A percentile compares a stretch with the other conserved stretches of the same genome.
Conservation (phyloP, 768 basidiomycete species). For the Pulveroboletus sp. region DNA sequence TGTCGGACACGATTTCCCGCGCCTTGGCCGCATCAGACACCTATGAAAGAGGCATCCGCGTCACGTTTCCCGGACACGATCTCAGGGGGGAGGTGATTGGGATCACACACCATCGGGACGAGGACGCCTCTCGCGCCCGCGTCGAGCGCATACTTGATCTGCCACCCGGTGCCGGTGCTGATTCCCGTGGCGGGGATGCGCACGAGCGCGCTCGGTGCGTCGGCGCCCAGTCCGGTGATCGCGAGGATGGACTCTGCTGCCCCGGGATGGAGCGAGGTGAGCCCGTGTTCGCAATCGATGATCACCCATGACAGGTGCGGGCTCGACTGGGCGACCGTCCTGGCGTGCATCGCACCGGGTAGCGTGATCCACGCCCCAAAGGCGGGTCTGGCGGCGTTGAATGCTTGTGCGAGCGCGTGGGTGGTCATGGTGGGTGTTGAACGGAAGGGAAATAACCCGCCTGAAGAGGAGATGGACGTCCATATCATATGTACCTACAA, state of each 20-base stretch:
- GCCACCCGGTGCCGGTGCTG: slow-evolving; percentile 55
- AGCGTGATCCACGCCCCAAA: slow-evolving; percentile 66
- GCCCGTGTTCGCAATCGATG: slow-evolving; percentile 67
- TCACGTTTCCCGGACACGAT: not conserved
- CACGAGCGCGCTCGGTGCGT: slow-evolving; percentile 51
- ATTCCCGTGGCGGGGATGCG: slow-evolving; percentile 61
- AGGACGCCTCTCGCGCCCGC: slow-evolving; percentile 61
- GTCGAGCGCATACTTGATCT: slow-evolving; percentile 68
- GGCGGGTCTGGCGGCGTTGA: slow-evolving; percentile 54
- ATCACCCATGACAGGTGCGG: slow-evolving; percentile 57
- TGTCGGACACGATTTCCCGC: slow-evolving; percentile 48
- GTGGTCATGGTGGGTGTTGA: slow-evolving; percentile 37
- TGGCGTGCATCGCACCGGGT: slow-evolving; percentile 54
- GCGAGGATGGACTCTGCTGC: slow-evolving; percentile 53
- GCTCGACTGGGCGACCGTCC: slow-evolving; percentile 53
- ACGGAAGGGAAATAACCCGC: not conserved
- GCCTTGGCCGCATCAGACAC: slow-evolving; percentile 57
- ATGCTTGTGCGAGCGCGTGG: slow-evolving; percentile 48
- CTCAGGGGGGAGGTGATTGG: not conserved
- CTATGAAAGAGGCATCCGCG: slow-evolving; percentile 14
- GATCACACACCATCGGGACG: slow-evolving; percentile 55
- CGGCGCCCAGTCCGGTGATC: slow-evolving; percentile 41
- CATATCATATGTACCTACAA: slow-evolving; percentile 9
- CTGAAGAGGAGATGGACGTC: not conserved
- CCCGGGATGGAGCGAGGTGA: slow-evolving; percentile 50